Percentiles rank a stretch among this genome's conserved stretches.
Conservation (phyloP, 1,284 basidiomycete species). For the Xerocomus cyaneibrunnescens region DNA sequence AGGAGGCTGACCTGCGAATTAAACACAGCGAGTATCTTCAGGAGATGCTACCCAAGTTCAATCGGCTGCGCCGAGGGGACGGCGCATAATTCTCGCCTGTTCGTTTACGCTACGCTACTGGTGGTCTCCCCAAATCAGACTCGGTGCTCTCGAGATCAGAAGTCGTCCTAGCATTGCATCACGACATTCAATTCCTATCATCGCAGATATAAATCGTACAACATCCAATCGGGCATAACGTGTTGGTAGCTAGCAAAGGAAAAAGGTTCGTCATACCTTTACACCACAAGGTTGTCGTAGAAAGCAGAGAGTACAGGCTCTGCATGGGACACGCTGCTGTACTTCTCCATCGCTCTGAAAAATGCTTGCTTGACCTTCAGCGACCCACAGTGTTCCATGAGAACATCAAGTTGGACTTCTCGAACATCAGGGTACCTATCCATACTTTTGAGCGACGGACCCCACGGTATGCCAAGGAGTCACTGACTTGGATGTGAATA, state of each 20-base stretch:
- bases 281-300: slow-evolving; percentile 18
- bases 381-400: slow-evolving; percentile 11
- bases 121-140: no score
- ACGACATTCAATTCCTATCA: neutral
- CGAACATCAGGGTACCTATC: slow-evolving; percentile 23
- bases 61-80: slow-evolving; percentile 64
- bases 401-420: slow-evolving; percentile 12
- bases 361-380: slow-evolving; percentile 19
- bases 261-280: neutral
- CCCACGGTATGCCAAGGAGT: neutral
- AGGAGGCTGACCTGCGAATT: slow-evolving; percentile 78
- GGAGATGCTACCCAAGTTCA: slow-evolving; percentile 90
- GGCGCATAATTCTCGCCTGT: slow-evolving; percentile 37
- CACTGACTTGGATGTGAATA: slow-evolving; percentile 31
- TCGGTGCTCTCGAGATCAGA: no score
- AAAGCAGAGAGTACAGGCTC: slow-evolving; percentile 18
- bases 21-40: slow-evolving; percentile 91
- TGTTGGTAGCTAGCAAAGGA: neutral
- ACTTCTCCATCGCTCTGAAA: slow-evolving; percentile 14
- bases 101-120: neutral
- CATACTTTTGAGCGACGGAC: slow-evolving; percentile 6
- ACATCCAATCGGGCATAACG: no score
- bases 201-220: neutral
- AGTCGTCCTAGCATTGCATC: neutral
- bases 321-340: slow-evolving; percentile 20